Evolutionary conservation across 257 asterid genomes (phyloP).

Genomic region (Nicotiana noctiflora): DNA sequence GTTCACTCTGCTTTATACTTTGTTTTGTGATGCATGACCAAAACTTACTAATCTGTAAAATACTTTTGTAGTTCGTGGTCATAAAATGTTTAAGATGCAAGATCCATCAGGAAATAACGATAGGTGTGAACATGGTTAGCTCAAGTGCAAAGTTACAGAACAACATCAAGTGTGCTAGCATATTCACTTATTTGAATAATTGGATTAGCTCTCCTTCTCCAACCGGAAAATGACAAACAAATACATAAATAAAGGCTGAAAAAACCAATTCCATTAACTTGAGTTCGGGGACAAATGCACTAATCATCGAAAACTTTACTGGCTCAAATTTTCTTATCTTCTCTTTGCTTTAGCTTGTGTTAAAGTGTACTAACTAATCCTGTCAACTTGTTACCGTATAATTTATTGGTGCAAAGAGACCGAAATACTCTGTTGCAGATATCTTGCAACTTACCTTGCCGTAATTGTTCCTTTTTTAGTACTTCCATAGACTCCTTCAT

Average conservation of each 20-base stretch:
- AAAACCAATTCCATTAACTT: background rate
- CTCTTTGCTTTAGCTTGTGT: background rate
- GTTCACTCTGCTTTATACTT: background rate
- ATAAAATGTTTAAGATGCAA: background rate
- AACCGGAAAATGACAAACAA: background rate
- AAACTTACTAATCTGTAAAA: background rate
- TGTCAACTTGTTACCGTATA: background rate
- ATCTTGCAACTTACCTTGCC: background rate
- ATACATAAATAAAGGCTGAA: background rate
- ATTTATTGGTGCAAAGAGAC: background rate
- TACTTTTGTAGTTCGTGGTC: background rate
- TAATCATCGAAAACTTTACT: background rate
- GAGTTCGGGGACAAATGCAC: background rate
- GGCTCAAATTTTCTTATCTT: background rate
- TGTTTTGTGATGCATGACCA: constrained; percentile 6
- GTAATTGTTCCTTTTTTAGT: background rate
- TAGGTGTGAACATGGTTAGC: background rate
- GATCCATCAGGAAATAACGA: background rate
- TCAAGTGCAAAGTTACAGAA: background rate
- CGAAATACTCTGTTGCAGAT: background rate
- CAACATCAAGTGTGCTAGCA: background rate
- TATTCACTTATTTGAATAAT: background rate
- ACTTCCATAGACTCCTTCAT: background rate
- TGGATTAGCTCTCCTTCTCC: background rate
- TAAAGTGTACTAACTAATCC: background rate